Base-by-base conservation (phyloP, 306 rosid species). In the Vachellia collinsii region DNA sequence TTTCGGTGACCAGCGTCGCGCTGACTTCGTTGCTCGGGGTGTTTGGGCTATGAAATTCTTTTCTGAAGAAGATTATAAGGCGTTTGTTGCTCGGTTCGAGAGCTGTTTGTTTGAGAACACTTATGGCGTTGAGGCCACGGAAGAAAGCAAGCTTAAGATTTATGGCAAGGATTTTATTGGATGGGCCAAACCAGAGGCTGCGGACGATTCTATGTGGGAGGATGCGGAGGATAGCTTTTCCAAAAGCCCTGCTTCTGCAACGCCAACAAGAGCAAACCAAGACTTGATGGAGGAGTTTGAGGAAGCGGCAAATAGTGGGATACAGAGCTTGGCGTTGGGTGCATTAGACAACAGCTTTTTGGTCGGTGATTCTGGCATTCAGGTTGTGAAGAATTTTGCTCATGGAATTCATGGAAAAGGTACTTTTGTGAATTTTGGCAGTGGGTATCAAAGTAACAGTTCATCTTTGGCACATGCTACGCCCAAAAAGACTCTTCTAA, bases 391-490 rank as follows among this genome's bases (percentile, higher is more conserved):
- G 92, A 96, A 96, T 83, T 96, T 87, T 4, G 70, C 88, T 16
- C 90, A 90, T 80, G 99, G 99, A 61, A 92, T 96, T 7, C 98
- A 93, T 4, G 99, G 99, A 68, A 96, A 93, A 80, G 99, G 99
- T 41, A 92, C 90, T 79, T 93, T 79, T 86, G 97, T 96, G 43
- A 87, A 92, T 44, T 92, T 93, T 36, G 90, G 88, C 65, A 80
- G 77, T 77, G 94, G 94, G 14, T 77, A 70, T 74, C 72, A 70
- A 4, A 77, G 78, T 16, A 51, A 77, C 0, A 77, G 87, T 19
- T 82, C 93, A 0, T 65, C 77, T 59, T 67, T 81, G 79, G 88
- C 72, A 3, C 85, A 86, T 36, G 78, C 86, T 1, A 92, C 99
- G 0, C 99, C 99, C 0, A 92, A 90, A 76, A 96, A 91, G 82